Base-by-base conservation (phyloP, 2,329 filamentous ascomycete genomes). In the Penicillium capsulatum region DNA sequence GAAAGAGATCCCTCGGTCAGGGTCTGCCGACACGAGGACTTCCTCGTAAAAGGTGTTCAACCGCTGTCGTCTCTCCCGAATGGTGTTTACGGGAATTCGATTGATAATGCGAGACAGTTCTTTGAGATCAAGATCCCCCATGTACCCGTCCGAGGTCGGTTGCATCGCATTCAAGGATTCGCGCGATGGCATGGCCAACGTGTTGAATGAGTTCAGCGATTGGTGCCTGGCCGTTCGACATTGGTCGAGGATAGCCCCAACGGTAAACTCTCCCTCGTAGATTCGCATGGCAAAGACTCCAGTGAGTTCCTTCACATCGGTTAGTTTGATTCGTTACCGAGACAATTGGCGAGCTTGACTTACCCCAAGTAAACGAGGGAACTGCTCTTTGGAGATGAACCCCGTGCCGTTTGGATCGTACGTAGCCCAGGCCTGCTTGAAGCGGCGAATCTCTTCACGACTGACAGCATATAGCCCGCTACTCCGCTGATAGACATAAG, bases 21-120 rank as follows among this genome's bases (percentile, higher is more conserved):
- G 85, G 63, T 98, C 90, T 3, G 90, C 88, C 3, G 89, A 91
- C 4, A 96, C 88, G 64, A 97, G 80, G 14, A 97, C 86, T 68
- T 98, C 94, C 65, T 97, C 90, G 58, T 88, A 98, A 65, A 98
- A 98, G n/a, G 84, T 77, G 54, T 95, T 95, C 72, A 94, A 91
- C 29, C 84, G 81, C 40, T 80, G 76, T 30, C 92, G 78, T 44
- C 88, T 78, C 52, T 80, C 75, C 42, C 84, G 83, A 38, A 97
- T 88, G 48, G 83, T 80, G 11, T 71, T 66, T 0, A 90, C 72
- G 22, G 95, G 89, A 29, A 98, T 83, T 38, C 76, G 72, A 1
- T 77, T 71, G 17, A 98, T 69, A 42, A 89, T 77, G 42, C 74
- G 71, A 49, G 91, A 90, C 24, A 98, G 73, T 51, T 79, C 84